Percentiles rank a stretch among this genome's conserved stretches.
Conservation (phyloP, 257 asterid genomes). For the Lavandula angustifolia region DNA sequence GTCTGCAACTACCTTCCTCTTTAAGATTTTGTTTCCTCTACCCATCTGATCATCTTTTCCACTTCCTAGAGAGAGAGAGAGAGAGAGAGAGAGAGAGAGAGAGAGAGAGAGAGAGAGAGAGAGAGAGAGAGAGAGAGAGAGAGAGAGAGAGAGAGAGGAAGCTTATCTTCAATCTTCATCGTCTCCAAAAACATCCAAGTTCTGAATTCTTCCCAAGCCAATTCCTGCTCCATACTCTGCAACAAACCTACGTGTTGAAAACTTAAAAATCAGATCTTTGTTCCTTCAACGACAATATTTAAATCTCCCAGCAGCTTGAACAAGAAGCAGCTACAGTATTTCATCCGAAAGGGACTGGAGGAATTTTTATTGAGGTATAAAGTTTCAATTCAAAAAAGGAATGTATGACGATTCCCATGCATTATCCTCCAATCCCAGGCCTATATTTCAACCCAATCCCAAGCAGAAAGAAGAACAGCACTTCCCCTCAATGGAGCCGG, state of each 20-base stretch:
- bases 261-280: constrained; percentile 20
- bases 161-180: too few species aligned
- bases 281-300: constrained; percentile 56
- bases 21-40: constrained; percentile 15
- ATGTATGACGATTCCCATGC: constrained; percentile 76
- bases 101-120: constrained; percentile 7
- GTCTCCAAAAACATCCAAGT: constrained; percentile 15
- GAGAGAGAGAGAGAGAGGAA: neutral
- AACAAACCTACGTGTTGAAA: neutral
- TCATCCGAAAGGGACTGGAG: constrained; percentile 34
- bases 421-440: constrained; percentile 43
- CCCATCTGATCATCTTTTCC: constrained; percentile 25
- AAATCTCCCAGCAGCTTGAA: constrained; percentile 44
- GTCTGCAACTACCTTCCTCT: constrained; percentile 37
- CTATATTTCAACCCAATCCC: constrained; percentile 42
- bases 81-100: neutral
- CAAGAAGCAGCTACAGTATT: constrained; percentile 45
- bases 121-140: constrained; percentile 8
- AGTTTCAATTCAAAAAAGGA: constrained; percentile 27
- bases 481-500: constrained; percentile 53
- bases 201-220: constrained; percentile 18
- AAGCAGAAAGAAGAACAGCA: constrained; percentile 29
- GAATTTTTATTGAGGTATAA: constrained; percentile 35
- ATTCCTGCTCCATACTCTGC: constrained; percentile 4
- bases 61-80: constrained; percentile 27